phyloP scores from a whole-genome alignment of 1,139 yeast genomes.

The Ogataea hybrid region DNA sequence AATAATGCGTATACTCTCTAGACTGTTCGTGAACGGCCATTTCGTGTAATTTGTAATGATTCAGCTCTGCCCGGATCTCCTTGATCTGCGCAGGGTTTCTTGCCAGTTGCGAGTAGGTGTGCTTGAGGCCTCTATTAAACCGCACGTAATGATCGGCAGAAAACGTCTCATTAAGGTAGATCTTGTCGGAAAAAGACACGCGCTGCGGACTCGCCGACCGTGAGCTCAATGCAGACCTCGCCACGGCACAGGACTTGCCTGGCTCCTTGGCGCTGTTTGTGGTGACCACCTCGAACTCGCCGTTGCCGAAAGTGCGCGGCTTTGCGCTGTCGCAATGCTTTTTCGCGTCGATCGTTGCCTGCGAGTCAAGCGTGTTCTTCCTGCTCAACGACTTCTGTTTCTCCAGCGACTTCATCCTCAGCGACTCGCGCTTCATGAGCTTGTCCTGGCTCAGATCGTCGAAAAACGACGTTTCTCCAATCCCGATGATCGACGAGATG shows the following conservation, averaged over 20 bases:
- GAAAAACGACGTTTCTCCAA: slow-evolving; percentile 31
- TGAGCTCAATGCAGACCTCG: neutral
- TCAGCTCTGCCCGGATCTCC: no score
- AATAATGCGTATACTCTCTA: no score
- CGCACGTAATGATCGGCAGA: no score
- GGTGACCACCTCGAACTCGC: slow-evolving; percentile 25
- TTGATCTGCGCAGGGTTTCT: no score
- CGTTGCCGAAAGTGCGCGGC: slow-evolving; percentile 11
- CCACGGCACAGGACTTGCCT: neutral
- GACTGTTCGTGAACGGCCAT: no score
- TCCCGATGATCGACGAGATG: slow-evolving; percentile 28
- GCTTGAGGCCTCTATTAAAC: no score
- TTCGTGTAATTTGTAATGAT: no score
- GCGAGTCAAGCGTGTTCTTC: slow-evolving; percentile 16
- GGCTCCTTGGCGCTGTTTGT: slow-evolving; percentile 18
- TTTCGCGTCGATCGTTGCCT: slow-evolving; percentile 15
- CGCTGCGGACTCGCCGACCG: no score
- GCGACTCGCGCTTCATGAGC: slow-evolving; percentile 15
- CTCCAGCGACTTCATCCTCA: slow-evolving; percentile 25
- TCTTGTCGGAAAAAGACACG: no score
- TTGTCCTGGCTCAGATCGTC: slow-evolving; percentile 12
- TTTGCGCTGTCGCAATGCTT: slow-evolving; percentile 15
- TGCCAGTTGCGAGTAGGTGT: no score
- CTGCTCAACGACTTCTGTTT: slow-evolving; percentile 25
- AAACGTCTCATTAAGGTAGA: no score